Conservation (phyloP, 2,329 filamentous ascomycete genomes). For the Arthrobotrys sinensis region DNA sequence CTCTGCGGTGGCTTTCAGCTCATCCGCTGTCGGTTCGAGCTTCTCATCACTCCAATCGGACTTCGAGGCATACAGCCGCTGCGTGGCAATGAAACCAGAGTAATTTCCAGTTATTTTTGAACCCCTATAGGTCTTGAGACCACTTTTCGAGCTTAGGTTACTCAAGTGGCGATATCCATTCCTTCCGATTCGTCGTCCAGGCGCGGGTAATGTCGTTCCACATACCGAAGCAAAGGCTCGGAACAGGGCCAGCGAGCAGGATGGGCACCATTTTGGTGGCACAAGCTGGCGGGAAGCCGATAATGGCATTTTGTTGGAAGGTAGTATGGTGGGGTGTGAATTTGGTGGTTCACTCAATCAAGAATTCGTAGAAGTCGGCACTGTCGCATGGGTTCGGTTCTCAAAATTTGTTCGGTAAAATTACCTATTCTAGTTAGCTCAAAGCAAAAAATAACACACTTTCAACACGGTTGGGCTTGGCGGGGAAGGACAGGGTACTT, state of each 20-base stretch:
- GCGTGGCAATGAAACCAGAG: not conserved
- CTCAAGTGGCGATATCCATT: slow-evolving; percentile 20
- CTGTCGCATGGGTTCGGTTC: slow-evolving; percentile 20
- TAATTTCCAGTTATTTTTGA: not conserved
- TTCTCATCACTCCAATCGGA: not conserved
- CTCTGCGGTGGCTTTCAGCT: not conserved
- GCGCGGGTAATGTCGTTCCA: slow-evolving; percentile 33
- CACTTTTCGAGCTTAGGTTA: not conserved
- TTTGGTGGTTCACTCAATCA: not conserved
- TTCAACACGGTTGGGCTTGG: slow-evolving; percentile 39
- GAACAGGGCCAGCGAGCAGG: slow-evolving; percentile 46
- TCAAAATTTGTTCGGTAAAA: slow-evolving; percentile 54
- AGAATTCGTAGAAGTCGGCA: not conserved
- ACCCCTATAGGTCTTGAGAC: not conserved
- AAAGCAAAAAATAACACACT: slow-evolving; percentile 48
- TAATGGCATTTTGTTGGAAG: slow-evolving; percentile 31
- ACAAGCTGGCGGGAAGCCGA: slow-evolving; percentile 44
- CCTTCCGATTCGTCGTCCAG: slow-evolving; percentile 18
- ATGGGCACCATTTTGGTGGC: slow-evolving; percentile 51
- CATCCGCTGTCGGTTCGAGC: not conserved
- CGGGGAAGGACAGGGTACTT: not conserved
- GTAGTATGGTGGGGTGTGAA: not conserved
- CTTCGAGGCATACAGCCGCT: not conserved
- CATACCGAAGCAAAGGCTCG: slow-evolving; percentile 50
- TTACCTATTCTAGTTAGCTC: slow-evolving; percentile 32